A percentile compares a stretch with the other conserved stretches of the same genome.
Evolutionary conservation across 441 rosid genomes (phyloP).

Genomic region (Pelargonium myrrhifolium): DNA sequence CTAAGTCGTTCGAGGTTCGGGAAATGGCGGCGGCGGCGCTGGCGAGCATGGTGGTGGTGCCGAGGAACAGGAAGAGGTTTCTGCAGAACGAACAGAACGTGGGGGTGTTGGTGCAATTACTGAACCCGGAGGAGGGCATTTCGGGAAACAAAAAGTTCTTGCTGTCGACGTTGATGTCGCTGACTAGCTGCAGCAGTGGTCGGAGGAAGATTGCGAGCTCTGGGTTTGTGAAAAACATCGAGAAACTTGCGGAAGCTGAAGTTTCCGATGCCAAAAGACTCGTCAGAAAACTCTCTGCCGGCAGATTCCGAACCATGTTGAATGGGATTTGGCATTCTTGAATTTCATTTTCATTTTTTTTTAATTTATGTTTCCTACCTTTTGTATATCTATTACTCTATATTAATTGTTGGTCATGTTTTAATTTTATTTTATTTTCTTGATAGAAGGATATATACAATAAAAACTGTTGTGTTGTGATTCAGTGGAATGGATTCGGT

Average conservation of each 20-base stretch:
- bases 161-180: conserved; percentile 61
- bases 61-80: conserved; percentile 60
- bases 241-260: conserved; percentile 81
- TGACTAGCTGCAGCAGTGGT: conserved; percentile 62
- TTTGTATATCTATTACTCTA: conserved; percentile 36
- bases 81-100: conserved; percentile 61
- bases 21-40: conserved; percentile 73
- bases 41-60: conserved; percentile 43
- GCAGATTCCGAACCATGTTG: conserved; percentile 58
- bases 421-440: too few species aligned
- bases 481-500: too few species aligned
- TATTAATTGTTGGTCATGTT: too few species aligned
- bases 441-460: too few species aligned
- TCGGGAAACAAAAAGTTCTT: conserved; percentile 50
- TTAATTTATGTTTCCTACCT: background rate
- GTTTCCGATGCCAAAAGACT: conserved; percentile 76
- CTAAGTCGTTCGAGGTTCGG: conserved; percentile 67
- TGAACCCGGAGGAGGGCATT: conserved; percentile 56
- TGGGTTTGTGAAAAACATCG: conserved; percentile 70
- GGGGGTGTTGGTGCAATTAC: conserved; percentile 49
- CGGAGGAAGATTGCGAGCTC: conserved; percentile 73
- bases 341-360: conserved; percentile 13
- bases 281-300: conserved; percentile 65
- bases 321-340: conserved; percentile 74
- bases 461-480: too few species aligned